Evolutionary conservation across 305 asterid species (phyloP).

Genomic region (Solanum hybrid): DNA sequence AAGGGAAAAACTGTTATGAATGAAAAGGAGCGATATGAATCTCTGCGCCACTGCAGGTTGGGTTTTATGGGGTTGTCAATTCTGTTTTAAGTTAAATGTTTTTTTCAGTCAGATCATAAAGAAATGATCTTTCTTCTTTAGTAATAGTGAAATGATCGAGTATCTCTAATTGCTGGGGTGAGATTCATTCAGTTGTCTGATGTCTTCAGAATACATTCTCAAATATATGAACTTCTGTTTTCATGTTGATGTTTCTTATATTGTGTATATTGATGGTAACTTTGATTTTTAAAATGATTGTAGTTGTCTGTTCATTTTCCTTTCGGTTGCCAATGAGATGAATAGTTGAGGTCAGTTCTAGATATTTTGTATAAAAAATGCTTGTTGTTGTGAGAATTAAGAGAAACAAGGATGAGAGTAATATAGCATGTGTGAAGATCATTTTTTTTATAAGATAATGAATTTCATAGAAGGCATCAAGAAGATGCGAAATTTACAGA

Average conservation of each 20-base stretch:
- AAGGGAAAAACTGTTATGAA: constrained; percentile 98
- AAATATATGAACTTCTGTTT: neutral
- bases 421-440: neutral
- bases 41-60: constrained; percentile 93
- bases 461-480: neutral
- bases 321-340: neutral
- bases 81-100: neutral
- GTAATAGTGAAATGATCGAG: neutral
- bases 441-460: neutral
- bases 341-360: neutral
- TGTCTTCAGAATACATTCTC: neutral
- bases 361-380: neutral
- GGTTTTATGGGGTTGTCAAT: constrained; percentile 12
- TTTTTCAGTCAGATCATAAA: neutral
- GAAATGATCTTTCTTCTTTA: neutral
- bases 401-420: neutral
- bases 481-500: neutral
- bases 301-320: neutral
- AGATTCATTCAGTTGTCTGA: neutral
- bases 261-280: neutral
- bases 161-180: neutral
- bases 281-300: neutral
- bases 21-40: constrained; percentile 77
- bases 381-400: neutral
- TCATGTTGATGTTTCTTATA: neutral